Evolutionary conservation across 345 rosid species (phyloP), one percentile per base, ranked within the genome.

Genomic region (Camelina neglecta): DNA sequence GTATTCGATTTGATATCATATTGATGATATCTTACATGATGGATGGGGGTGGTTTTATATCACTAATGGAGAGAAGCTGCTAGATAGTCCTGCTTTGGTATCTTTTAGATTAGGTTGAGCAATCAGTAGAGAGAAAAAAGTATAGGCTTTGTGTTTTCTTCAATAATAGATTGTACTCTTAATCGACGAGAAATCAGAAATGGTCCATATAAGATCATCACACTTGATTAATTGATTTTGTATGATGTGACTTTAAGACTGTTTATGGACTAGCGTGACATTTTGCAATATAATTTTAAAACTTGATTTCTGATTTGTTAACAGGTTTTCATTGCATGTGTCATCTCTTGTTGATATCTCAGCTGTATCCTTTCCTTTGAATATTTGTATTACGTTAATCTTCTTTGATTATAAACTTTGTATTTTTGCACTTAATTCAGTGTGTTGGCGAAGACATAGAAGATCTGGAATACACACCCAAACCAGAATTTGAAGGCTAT

Each of bases 381-480:
- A 50, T 5, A 33, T 21, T 54, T 70, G 29, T 56, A 38, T 48
- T 20, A 29, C 41, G 49, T 50, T 21, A 21, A 16, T 71, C 65
- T 73, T 61, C 39, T 73, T 78, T 61, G 75, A 54, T 73, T 53
- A 78, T 18, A 16, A 29, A 45, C 7, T 5, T 67, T 13, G 11
- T 55, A 33, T 59, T 63, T 82, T 82, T 65, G 67, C 35, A 64
- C 72, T 80, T 15, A 75, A 49, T 69, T 69, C 79, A 91, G 97
- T 94, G 92, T 80, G 97, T 94, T 20, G 98, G 98, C 60, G 89
- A 92, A 81, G 97, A 92, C 71, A 84, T 94, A 72, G 97, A 89
- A 69, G 91, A 92, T 84, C 69, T 94, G 76, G 98, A 94, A 81
- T 94, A 94, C 75, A 89, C 97, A 72, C 98, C 98, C 63, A 94